Conservation (phyloP, 768 basidiomycete species). For the Multifurca ochricompacta region DNA sequence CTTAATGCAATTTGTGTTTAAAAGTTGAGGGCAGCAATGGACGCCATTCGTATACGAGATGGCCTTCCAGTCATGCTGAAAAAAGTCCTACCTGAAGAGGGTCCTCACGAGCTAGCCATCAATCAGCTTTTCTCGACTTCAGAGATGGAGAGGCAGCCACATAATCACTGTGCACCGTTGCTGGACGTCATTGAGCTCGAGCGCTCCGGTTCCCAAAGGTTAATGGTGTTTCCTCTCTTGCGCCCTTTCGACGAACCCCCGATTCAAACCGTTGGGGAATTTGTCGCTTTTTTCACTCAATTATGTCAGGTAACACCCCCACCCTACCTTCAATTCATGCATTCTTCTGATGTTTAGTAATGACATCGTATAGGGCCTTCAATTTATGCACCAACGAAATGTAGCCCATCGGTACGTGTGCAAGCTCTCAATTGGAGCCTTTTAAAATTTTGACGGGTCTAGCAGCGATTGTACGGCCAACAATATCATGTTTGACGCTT, state of each 20-base stretch:
- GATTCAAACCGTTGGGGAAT: conserved; percentile 32
- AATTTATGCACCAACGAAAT: background rate
- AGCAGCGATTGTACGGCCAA: conserved; percentile 16
- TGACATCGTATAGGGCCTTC: background rate
- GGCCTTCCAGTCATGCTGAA: conserved; percentile 12
- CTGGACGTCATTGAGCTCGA: background rate
- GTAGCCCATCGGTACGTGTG: conserved; percentile 27
- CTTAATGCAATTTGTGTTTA: no score
- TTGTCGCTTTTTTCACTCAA: conserved; percentile 28
- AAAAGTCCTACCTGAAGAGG: background rate
- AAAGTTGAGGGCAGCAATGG: conserved; percentile 13
- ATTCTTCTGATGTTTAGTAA: background rate
- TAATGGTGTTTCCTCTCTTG: conserved; percentile 32
- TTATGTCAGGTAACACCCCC: conserved; percentile 28
- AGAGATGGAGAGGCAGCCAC: conserved; percentile 1
- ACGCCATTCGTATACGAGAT: conserved; percentile 5
- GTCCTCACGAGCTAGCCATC: conserved; percentile 8
- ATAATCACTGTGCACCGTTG: background rate
- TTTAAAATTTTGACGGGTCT: background rate
- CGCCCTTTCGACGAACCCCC: conserved; percentile 25
- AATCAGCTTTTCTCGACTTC: conserved; percentile 13
- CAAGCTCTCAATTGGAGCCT: no score
- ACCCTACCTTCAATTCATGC: no score
- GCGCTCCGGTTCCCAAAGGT: background rate
- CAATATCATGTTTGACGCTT: conserved; percentile 27